Evolutionary conservation across 129 eudicot species (phyloP).

Genomic region (Pseudognaphalium luteoalbum): DNA sequence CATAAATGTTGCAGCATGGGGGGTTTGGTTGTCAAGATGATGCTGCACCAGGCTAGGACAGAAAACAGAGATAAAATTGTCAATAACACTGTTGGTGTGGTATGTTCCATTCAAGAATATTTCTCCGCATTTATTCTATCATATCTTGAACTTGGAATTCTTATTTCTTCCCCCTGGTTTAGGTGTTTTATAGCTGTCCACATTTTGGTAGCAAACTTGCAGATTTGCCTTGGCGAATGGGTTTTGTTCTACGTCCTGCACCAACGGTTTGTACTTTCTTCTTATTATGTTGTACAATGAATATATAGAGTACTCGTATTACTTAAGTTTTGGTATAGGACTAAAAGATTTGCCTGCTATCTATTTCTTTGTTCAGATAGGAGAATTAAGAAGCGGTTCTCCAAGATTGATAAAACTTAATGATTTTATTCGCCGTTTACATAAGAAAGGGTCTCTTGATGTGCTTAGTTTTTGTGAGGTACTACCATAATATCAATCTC

Average conservation of each 20-base stretch:
- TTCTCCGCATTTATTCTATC: not conserved
- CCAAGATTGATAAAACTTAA: slow-evolving; percentile 85
- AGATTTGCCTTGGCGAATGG: slow-evolving; percentile 99
- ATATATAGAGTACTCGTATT: not conserved
- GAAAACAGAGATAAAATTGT: slow-evolving; percentile 66
- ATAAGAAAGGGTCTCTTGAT: slow-evolving; percentile 71
- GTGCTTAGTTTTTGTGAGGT: slow-evolving; percentile 99
- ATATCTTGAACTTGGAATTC: not conserved
- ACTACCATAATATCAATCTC: slow-evolving; percentile 14
- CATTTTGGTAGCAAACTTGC: slow-evolving; percentile 99
- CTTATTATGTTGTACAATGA: not conserved
- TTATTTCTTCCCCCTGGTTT: slow-evolving; percentile 17
- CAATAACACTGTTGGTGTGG: slow-evolving; percentile 80
- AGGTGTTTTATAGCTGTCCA: slow-evolving; percentile 97
- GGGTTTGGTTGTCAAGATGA: slow-evolving; percentile 96
- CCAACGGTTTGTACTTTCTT: slow-evolving; percentile 64
- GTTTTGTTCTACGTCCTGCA: slow-evolving; percentile 96
- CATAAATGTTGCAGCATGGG: slow-evolving; percentile 74
- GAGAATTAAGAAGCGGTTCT: slow-evolving; percentile 97
- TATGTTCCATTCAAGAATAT: slow-evolving; percentile 44
- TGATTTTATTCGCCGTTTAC: slow-evolving; percentile 74
- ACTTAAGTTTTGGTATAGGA: not conserved
- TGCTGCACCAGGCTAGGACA: slow-evolving; percentile 81
- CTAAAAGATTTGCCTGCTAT: not conserved
- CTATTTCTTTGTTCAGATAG: slow-evolving; percentile 50